Evolutionary conservation across 2,329 filamentous ascomycete species (phyloP).

Genomic region (Ophidiomyces ophidiicola): DNA sequence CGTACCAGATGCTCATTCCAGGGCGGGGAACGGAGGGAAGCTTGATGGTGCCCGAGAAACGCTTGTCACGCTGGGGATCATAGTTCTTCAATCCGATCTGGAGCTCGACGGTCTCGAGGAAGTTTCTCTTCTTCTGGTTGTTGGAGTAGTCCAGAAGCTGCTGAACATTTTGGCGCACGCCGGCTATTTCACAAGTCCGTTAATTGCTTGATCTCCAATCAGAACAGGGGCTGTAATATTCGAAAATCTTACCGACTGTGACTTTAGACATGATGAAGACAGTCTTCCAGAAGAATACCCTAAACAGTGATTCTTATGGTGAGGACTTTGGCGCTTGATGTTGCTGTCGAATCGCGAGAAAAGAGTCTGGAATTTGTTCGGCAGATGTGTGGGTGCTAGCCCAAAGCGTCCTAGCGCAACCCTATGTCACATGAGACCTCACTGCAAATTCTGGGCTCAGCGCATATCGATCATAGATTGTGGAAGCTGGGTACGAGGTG

Average conservation of each 20-base stretch:
- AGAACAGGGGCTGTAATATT: neutral
- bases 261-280: slow-evolving; percentile 50
- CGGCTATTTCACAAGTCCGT: slow-evolving; percentile 42
- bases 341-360: slow-evolving; percentile 2
- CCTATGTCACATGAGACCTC: slow-evolving; percentile 6
- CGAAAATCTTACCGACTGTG: slow-evolving; percentile 41
- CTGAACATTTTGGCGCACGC: slow-evolving; percentile 89
- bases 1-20: slow-evolving; percentile 72
- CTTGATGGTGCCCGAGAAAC: slow-evolving; percentile 99
- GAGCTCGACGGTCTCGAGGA: slow-evolving; percentile 75
- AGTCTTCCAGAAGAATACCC: slow-evolving; percentile 71
- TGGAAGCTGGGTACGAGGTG: neutral
- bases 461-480: neutral
- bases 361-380: slow-evolving; percentile 6
- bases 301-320: slow-evolving; percentile 53
- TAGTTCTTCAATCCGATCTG: slow-evolving; percentile 97
- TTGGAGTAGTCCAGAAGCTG: slow-evolving; percentile 90
- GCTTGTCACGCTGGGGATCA: slow-evolving; percentile 99
- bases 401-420: slow-evolving; percentile 11
- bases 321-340: slow-evolving; percentile 39
- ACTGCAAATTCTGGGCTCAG: neutral
- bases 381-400: slow-evolving; percentile 13
- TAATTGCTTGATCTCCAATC: slow-evolving; percentile 11
- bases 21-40: slow-evolving; percentile 84
- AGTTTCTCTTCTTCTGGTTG: slow-evolving; percentile 96